These are phyloP conservation scores for Talaromyces wortmannii DNA, from an alignment of 495 filamentous ascomycete species.

Conservation along the genomic window DNA sequence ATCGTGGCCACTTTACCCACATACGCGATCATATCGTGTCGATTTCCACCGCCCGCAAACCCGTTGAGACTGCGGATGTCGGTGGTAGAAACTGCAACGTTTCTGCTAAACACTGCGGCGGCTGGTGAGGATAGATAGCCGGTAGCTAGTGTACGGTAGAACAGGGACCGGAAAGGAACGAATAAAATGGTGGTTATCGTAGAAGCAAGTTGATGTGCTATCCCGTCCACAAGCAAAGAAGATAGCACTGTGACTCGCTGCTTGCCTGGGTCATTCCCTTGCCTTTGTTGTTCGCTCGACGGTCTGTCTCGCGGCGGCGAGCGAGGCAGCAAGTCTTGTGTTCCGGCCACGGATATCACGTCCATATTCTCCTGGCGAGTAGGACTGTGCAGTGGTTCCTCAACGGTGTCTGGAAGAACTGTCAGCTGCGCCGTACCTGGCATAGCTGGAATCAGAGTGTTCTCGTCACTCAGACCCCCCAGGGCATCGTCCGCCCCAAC, in stretches of 20 bases:
- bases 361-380: neutral
- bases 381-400: slow-evolving; percentile 21
- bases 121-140: slow-evolving; percentile 27
- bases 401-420: slow-evolving; percentile 26
- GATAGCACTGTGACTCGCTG: slow-evolving; percentile 46
- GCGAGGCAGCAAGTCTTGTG: neutral
- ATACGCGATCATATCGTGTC: slow-evolving; percentile 30
- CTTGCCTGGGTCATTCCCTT: neutral
- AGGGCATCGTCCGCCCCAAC: neutral
- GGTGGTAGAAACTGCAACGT: slow-evolving; percentile 10
- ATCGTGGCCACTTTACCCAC: slow-evolving; percentile 36
- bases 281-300: neutral
- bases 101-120: slow-evolving; percentile 4
- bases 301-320: neutral
- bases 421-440: neutral
- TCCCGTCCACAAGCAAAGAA: slow-evolving; percentile 35
- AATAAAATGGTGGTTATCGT: slow-evolving; percentile 35
- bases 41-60: slow-evolving; percentile 36
- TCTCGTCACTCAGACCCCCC: neutral
- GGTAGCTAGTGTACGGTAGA: slow-evolving; percentile 36
- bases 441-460: neutral
- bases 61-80: slow-evolving; percentile 26
- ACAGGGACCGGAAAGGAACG: slow-evolving; percentile 40
- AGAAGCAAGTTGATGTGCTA: slow-evolving; percentile 37
- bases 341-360: neutral